Percentiles rank a stretch among this genome's conserved stretches.
phyloP scores from a whole-genome alignment of 2,329 filamentous ascomycete genomes.

The Anthostomella pinea region DNA sequence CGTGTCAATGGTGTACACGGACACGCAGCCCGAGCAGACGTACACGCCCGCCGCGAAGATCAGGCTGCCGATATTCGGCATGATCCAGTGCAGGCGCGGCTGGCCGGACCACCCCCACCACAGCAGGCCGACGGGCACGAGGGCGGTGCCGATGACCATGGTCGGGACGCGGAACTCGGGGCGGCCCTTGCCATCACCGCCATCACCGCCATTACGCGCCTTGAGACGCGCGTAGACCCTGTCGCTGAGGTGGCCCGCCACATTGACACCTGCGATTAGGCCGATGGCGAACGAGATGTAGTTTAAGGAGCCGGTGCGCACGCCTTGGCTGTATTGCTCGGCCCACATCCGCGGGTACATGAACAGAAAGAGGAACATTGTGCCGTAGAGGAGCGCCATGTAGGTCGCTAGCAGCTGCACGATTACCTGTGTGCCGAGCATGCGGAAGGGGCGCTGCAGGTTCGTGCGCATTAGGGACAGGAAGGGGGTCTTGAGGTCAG shows the following conservation, averaged over 20 bases:
- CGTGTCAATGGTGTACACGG: slow-evolving; percentile 53
- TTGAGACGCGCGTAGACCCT: slow-evolving; percentile 33
- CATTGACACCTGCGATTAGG: slow-evolving; percentile 30
- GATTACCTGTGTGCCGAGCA: slow-evolving; percentile 42
- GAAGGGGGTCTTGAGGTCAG: no score
- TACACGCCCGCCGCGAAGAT: slow-evolving; percentile 52
- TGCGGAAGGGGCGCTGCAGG: slow-evolving; percentile 40
- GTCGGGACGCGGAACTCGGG: slow-evolving; percentile 41
- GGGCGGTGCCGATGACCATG: slow-evolving; percentile 50
- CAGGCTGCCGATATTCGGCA: slow-evolving; percentile 46
- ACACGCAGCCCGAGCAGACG: slow-evolving; percentile 48
- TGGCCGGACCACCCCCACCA: slow-evolving; percentile 29
- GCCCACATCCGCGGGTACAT: slow-evolving; percentile 29
- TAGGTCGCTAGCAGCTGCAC: slow-evolving; percentile 42
- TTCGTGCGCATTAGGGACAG: slow-evolving; percentile 16
- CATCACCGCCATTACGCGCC: slow-evolving; percentile 12
- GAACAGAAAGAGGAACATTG: slow-evolving; percentile 45
- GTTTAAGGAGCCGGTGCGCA: slow-evolving; percentile 40
- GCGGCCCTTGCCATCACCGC: slow-evolving; percentile 7
- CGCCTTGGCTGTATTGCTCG: slow-evolving; percentile 38
- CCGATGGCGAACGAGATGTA: slow-evolving; percentile 45
- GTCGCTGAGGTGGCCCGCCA: slow-evolving; percentile 25
- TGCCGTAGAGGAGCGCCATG: slow-evolving; percentile 42
- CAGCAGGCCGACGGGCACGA: slow-evolving; percentile 44
- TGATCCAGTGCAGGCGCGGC: slow-evolving; percentile 27